phyloP scores from a whole-genome alignment of 352 stramenopile genomes.

The Halophytophthora batemanensis region DNA sequence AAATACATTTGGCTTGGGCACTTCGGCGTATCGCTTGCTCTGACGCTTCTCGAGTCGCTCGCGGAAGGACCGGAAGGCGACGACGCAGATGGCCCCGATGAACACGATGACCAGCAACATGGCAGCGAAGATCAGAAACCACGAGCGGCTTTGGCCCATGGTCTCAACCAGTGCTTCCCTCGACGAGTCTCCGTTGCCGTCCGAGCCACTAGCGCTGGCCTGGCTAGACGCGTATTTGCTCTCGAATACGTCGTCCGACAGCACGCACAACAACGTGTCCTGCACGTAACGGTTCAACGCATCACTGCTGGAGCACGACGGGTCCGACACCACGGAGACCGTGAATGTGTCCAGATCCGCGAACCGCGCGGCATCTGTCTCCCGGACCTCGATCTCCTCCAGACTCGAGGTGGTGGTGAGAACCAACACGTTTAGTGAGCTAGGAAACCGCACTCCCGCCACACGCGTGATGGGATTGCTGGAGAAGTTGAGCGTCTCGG shows the following conservation, averaged over 20 bases:
- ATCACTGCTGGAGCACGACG: constrained; percentile 29
- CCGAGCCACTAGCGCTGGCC: constrained; percentile 10
- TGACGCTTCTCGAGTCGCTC: too few relatives aligned
- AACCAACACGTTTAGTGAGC: constrained; percentile 17
- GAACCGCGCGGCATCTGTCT: constrained; percentile 30
- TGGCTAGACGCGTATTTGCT: constrained; percentile 25
- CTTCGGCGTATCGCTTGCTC: too few relatives aligned
- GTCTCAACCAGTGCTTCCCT: constrained; percentile 17
- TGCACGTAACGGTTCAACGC: constrained; percentile 29
- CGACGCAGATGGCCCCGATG: too few relatives aligned
- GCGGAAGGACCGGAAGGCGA: too few relatives aligned
- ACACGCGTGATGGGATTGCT: constrained; percentile 36
- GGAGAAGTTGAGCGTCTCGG: constrained; percentile 32
- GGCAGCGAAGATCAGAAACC: constrained; percentile 29
- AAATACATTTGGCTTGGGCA: too few relatives aligned
- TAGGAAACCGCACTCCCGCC: constrained; percentile 31
- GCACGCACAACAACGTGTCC: constrained; percentile 42
- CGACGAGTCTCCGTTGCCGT: neutral
- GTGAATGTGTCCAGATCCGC: constrained; percentile 25
- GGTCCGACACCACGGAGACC: constrained; percentile 27
- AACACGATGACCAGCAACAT: too few relatives aligned
- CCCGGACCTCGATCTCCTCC: constrained; percentile 38
- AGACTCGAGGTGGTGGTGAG: constrained; percentile 25
- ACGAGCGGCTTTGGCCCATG: constrained; percentile 26
- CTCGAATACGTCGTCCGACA: constrained; percentile 33